A percentile compares a stretch with the other conserved stretches of the same genome.
Conservation (phyloP, 768 basidiomycete genomes). For the Boletus pseudo-olivaceus region DNA sequence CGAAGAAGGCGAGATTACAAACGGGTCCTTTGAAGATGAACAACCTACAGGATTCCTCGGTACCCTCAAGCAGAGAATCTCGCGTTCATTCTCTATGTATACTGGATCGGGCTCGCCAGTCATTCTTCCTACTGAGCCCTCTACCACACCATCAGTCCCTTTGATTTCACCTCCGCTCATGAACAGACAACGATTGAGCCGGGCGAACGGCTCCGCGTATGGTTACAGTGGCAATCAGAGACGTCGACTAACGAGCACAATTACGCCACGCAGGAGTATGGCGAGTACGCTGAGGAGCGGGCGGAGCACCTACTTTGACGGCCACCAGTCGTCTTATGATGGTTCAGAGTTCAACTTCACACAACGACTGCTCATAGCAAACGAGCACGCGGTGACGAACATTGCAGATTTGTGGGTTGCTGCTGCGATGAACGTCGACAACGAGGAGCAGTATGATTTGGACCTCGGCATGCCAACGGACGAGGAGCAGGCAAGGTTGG, state of each 20-base stretch:
- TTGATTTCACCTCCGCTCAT: conserved; percentile 39
- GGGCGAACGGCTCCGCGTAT: conserved; percentile 74
- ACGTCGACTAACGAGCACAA: conserved; percentile 48
- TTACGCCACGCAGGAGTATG: conserved; percentile 51
- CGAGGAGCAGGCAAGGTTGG: conserved; percentile 28
- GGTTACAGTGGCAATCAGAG: conserved; percentile 64
- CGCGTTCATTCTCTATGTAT: conserved; percentile 55
- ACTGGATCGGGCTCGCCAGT: conserved; percentile 53
- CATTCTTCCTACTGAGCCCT: conserved; percentile 29
- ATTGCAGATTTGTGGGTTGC: conserved; percentile 98
- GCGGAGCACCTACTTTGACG: conserved; percentile 46
- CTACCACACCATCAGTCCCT: conserved; percentile 42
- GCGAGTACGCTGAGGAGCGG: conserved; percentile 48
- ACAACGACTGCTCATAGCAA: conserved; percentile 84
- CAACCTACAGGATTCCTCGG: conserved; percentile 35
- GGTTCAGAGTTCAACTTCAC: conserved; percentile 76
- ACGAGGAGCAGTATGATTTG: conserved; percentile 70
- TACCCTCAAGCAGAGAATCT: conserved; percentile 46
- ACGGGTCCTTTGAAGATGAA: conserved; percentile 44
- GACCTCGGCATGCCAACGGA: conserved; percentile 28
- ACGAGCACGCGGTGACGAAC: conserved; percentile 91
- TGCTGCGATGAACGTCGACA: conserved; percentile 92
- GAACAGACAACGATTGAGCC: conserved; percentile 50
- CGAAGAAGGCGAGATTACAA: conserved; percentile 59
- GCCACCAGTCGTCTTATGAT: conserved; percentile 38